Evolutionary conservation across 495 filamentous ascomycete species (phyloP), one percentile per base, ranked within the genome.

Genomic region (Penicillium angulare): DNA sequence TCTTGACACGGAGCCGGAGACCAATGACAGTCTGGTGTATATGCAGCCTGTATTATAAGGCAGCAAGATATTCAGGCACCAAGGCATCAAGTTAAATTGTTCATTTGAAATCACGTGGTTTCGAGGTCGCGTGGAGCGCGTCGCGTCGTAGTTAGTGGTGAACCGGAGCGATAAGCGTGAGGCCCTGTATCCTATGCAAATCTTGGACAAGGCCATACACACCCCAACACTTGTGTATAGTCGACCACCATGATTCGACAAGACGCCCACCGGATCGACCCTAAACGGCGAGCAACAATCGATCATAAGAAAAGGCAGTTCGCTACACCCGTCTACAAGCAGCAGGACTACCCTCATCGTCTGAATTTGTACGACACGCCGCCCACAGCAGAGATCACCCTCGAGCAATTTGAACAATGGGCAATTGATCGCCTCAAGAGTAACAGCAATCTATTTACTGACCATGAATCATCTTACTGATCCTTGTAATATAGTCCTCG

Each of bases 401-500:
- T 99, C 38, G 95, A 99, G 67, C 83, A 97, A 60, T 99, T 99
- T 62, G 95, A 99, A 61, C 89, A 96, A 80, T 99, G 95, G 95
- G 95, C 92, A n/a, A 97, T 99, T 59, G 85, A 95, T 61, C 81
- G 95, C 40, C 59, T 99, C 51, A 85, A 87, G 58, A 74, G 90
- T 93, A 73, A 44, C 69, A 55, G 21, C 17, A 15, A 1, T 15
- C 2, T 17, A 44, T 27, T 3, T 22, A 12, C 15, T 8, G 27
- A 4, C 5, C 18, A 7, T 29, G 5, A 0, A 16, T 5, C 20
- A 15, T 16, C 10, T 20, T 48, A 40, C 52, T 63, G 49, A 63
- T 20, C 17, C 6, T 16, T 13, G 13, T 32, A 8, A 36, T 33
- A 32, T 55, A 95, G 92, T 99, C 29, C 85, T 99, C 53, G 89